Percentiles rank a stretch among this genome's conserved stretches.
Evolutionary conservation across 192 early-diverging fungal genomes (phyloP).

Genomic region (Backusella australiensis): DNA sequence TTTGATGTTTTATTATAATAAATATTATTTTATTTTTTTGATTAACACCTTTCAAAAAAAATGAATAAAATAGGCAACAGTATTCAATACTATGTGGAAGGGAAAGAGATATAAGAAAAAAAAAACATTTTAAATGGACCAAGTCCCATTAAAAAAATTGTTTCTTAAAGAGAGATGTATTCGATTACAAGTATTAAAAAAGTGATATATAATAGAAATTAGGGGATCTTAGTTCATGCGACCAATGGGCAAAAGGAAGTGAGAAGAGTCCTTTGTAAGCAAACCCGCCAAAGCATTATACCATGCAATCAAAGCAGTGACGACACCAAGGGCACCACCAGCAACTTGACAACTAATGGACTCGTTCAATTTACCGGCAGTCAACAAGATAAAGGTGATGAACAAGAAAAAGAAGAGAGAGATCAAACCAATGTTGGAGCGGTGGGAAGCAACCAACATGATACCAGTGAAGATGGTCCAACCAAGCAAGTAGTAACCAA

Average conservation of each 20-base stretch:
- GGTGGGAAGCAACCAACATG: slow-evolving; percentile 63
- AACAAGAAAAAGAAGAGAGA: slow-evolving; percentile 67
- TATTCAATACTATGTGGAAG: neutral
- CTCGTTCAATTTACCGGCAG: slow-evolving; percentile 58
- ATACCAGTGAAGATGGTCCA: slow-evolving; percentile 77
- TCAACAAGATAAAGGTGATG: slow-evolving; percentile 65
- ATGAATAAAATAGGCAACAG: neutral
- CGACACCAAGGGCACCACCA: slow-evolving; percentile 69
- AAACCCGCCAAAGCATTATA: slow-evolving; percentile 68
- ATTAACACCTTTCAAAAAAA: neutral
- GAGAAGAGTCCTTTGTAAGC: slow-evolving; percentile 51
- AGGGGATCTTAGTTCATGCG: slow-evolving; percentile 16
- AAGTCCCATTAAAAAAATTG: neutral
- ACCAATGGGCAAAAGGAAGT: slow-evolving; percentile 50
- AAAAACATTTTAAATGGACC: neutral
- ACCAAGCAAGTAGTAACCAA: slow-evolving; percentile 65
- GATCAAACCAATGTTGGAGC: slow-evolving; percentile 60
- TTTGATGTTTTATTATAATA: neutral
- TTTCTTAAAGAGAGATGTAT: neutral
- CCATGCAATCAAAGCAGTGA: slow-evolving; percentile 76
- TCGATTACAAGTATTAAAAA: neutral
- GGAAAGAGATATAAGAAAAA: neutral
- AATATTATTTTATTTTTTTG: neutral
- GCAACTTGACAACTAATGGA: slow-evolving; percentile 49
- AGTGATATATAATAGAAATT: neutral